Base-by-base conservation (phyloP, 2,329 filamentous ascomycete species). In the Xylariaceae sp. region DNA sequence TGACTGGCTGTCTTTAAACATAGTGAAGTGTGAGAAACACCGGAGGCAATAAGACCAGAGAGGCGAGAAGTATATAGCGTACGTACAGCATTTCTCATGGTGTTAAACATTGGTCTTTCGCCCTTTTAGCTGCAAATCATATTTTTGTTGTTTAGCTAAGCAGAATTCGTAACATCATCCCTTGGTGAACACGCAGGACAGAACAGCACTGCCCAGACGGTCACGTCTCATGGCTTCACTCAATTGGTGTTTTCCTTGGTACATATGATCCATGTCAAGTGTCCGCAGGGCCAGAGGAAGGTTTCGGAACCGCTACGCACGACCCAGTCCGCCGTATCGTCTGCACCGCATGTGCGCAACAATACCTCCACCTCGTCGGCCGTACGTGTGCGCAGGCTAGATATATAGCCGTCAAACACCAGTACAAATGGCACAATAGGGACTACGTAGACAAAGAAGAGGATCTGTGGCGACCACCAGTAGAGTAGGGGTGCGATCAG, bases 391-490 rank as follows among this genome's bases (percentile, higher is more conserved):
- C 90, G 77, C 63, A 92, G 69, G 34, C 83, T 83, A 8, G 87
- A 90, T 44, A 91, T 79, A 55, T 84, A 76, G 2, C 89, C 89
- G 71, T 92, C 90, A 66, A 88, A 87, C 0, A 85, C 79, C 16
- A 91, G 74, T 7, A 90, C 83, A 58, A 88, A 82, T 0, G 89
- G 88, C 14, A 91, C 73, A 11, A 91, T 74, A 0, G 89, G 89
- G 6, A 90, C 67, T 2, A 85, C 60, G 66, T 87, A 92, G 4
- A 86, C 86, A 67, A 88, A 89, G 64, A 90, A 75, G 7, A 91
- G 74, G 81, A 82, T 50, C 77, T 72, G 76, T 78, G 60, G 57
- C 6, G 57, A 58, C 60, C 60, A 63, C 60, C 60, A 82, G 62
- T 80, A 80, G 46, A 82, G 82, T 57, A 81, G 75, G 0, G 84